Percentiles rank a stretch among this genome's conserved stretches.
phyloP scores from a whole-genome alignment of 129 eudicot species.

The Tagetes erecta region DNA sequence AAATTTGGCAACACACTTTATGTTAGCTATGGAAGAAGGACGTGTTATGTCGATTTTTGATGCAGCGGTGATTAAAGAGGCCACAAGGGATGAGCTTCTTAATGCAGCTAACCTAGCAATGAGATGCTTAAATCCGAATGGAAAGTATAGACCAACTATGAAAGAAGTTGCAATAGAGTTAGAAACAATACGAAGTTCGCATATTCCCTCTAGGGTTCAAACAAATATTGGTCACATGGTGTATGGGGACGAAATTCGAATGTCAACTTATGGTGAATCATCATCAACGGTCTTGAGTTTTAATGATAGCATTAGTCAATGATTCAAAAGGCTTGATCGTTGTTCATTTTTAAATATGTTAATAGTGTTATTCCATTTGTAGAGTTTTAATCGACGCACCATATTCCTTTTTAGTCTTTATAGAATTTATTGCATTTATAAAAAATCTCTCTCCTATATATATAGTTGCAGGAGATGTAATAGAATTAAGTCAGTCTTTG shows the following conservation, averaged over 20 bases:
- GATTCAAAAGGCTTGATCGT: background rate
- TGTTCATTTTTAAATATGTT: background rate
- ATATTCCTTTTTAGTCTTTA: no score
- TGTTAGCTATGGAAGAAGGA: no score
- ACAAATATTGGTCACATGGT: background rate
- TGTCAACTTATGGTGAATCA: background rate
- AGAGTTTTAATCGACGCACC: no score
- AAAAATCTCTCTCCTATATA: no score
- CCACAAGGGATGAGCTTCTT: background rate
- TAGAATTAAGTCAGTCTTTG: no score
- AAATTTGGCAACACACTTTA: no score
- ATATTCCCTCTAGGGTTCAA: slow-evolving; percentile 5
- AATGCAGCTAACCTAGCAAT: slow-evolving; percentile 17
- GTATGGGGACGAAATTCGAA: background rate
- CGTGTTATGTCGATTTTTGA: no score
- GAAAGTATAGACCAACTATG: background rate
- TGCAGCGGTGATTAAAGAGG: no score
- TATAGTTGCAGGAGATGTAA: no score
- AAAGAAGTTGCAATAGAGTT: slow-evolving; percentile 27
- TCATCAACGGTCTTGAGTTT: background rate
- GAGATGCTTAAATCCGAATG: slow-evolving; percentile 23
- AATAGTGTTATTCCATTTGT: no score
- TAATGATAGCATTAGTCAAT: background rate
- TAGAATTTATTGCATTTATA: no score
- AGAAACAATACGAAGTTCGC: slow-evolving; percentile 12